Conservation (phyloP, 768 basidiomycete species). For the Lentinula boryana region DNA sequence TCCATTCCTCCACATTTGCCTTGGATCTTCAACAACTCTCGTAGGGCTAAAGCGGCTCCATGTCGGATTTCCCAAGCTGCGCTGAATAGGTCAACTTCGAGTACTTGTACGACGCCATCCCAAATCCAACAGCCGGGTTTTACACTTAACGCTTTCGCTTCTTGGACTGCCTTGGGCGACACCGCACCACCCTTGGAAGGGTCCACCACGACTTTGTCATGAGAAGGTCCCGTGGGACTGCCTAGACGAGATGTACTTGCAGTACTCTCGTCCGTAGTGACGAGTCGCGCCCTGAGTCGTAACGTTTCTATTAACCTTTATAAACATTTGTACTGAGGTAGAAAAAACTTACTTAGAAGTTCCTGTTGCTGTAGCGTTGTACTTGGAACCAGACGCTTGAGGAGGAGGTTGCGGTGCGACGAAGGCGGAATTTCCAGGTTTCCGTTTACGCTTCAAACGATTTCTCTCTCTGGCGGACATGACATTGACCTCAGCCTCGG, state of each 20-base stretch:
- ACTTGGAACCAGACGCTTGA: slow-evolving; percentile 55
- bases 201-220: slow-evolving; percentile 71
- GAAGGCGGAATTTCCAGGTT: slow-evolving; percentile 77
- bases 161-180: slow-evolving; percentile 68
- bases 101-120: slow-evolving; percentile 74
- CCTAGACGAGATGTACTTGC: slow-evolving; percentile 47
- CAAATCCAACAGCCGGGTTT: slow-evolving; percentile 76
- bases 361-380: slow-evolving; percentile 50
- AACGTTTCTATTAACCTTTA: slow-evolving; percentile 3
- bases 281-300: slow-evolving; percentile 57
- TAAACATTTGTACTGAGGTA: not conserved
- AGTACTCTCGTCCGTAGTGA: slow-evolving; percentile 56
- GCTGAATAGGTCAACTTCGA: slow-evolving; percentile 81
- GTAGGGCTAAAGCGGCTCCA: slow-evolving; percentile 85
- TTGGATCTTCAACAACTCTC: slow-evolving; percentile 82
- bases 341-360: slow-evolving; percentile 40
- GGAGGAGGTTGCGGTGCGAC: slow-evolving; percentile 72
- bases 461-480: slow-evolving; percentile 92
- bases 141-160: slow-evolving; percentile 74
- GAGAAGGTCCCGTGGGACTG: slow-evolving; percentile 44
- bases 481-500: slow-evolving; percentile 43
- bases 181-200: slow-evolving; percentile 84
- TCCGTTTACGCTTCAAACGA: slow-evolving; percentile 91
- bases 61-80: slow-evolving; percentile 92
- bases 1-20: slow-evolving; percentile 79